Evolutionary conservation across 2,329 filamentous ascomycete genomes (phyloP).

Genomic region (Scedosporium dehoogii): DNA sequence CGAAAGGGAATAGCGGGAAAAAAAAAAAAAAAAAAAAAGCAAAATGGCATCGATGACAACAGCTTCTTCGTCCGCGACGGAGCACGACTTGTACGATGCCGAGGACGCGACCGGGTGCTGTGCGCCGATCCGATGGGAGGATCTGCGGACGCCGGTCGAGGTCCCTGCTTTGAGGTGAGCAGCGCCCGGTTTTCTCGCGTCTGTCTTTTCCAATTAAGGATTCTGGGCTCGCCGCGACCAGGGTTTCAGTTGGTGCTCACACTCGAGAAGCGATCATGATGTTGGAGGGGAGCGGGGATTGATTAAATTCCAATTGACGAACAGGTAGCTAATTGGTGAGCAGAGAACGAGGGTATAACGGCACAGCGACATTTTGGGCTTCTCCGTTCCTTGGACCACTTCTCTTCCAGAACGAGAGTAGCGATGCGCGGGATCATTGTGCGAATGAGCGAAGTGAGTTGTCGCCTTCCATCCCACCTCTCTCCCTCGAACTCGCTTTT

Average conservation of each 20-base stretch:
- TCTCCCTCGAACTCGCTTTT: background rate
- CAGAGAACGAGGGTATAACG: background rate
- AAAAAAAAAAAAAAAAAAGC: background rate
- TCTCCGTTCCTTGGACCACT: slow-evolving; percentile 57
- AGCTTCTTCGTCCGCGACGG: background rate
- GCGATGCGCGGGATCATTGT: slow-evolving; percentile 68
- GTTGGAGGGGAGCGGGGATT: no score
- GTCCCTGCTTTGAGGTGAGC: background rate
- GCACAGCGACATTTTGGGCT: slow-evolving; percentile 37
- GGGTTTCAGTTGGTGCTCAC: no score
- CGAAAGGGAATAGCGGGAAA: background rate
- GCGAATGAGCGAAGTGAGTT: slow-evolving; percentile 62
- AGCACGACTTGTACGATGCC: background rate
- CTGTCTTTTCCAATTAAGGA: background rate
- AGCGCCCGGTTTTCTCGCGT: background rate
- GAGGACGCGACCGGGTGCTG: background rate
- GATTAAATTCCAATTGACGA: background rate
- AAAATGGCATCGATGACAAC: background rate
- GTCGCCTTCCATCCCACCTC: background rate
- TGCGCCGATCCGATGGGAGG: background rate
- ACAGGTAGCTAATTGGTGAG: background rate
- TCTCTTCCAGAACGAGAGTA: slow-evolving; percentile 64
- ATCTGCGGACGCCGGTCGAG: background rate
- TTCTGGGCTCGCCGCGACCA: no score
- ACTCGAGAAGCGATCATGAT: no score